phyloP scores from a whole-genome alignment of 2,329 filamentous ascomycete genomes.

The Colletotrichum tanaceti region DNA sequence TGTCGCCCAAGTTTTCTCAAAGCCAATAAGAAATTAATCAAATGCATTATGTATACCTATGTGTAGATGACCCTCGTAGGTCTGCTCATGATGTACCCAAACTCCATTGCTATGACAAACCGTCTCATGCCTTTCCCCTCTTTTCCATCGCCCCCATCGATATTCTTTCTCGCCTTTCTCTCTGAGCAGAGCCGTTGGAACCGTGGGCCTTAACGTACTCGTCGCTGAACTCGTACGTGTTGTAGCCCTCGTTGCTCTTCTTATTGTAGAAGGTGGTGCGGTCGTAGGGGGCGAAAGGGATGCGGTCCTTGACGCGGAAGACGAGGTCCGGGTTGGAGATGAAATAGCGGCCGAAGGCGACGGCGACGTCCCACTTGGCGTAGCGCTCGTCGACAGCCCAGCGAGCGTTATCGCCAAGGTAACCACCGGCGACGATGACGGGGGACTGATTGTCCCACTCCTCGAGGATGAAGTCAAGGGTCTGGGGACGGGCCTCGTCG shows the following conservation, averaged over 20 bases:
- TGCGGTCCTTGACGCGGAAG: constrained; percentile 52
- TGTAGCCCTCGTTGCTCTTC: constrained; percentile 45
- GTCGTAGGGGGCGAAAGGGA: constrained; percentile 53
- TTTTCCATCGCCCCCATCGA: constrained; percentile 3
- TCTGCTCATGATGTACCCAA: constrained; percentile 19
- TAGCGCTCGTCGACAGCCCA: constrained; percentile 46
- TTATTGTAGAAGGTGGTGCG: constrained; percentile 54
- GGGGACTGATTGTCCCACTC: constrained; percentile 46
- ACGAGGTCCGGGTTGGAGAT: constrained; percentile 57
- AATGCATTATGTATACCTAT: not conserved
- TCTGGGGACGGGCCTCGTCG: constrained; percentile 40
- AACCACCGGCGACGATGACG: constrained; percentile 48
- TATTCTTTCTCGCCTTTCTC: not conserved
- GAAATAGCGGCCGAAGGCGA: constrained; percentile 54
- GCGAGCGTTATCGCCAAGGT: constrained; percentile 44
- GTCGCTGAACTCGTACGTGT: constrained; percentile 47
- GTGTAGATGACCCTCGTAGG: not conserved
- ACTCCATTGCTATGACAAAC: constrained; percentile 29
- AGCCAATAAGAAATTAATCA: no score
- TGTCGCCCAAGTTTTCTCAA: no score
- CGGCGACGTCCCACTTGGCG: constrained; percentile 41
- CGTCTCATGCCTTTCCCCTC: not conserved
- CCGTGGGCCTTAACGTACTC: constrained; percentile 36
- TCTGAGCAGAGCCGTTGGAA: constrained; percentile 23
- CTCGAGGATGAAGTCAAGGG: constrained; percentile 47